Percentiles rank a stretch among this genome's conserved stretches.
These are phyloP conservation scores for Sporobolomyces pararoseus DNA, from an alignment of 768 basidiomycete genomes.

Conservation along the genomic window DNA sequence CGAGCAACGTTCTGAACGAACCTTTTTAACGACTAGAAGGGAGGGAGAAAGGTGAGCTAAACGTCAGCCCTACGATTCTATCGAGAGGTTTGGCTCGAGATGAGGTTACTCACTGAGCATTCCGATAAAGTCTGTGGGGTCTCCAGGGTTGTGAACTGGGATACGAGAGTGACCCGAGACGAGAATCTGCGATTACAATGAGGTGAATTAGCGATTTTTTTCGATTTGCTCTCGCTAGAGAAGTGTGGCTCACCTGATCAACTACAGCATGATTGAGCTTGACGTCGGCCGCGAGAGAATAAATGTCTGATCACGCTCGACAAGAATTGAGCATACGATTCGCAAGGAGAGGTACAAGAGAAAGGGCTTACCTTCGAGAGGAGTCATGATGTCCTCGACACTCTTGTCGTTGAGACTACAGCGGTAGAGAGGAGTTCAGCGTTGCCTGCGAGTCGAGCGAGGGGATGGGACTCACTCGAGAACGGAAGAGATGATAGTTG, in stretches of 20 bases:
- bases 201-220: neutral
- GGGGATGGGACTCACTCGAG: slow-evolving; percentile 22
- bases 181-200: slow-evolving; percentile 45
- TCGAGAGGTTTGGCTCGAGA: neutral
- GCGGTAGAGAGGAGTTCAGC: neutral
- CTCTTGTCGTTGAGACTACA: slow-evolving; percentile 46
- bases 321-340: neutral
- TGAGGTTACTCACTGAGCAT: slow-evolving; percentile 53
- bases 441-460: neutral
- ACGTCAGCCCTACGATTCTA: too few relatives aligned
- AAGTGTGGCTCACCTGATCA: slow-evolving; percentile 58
- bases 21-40: slow-evolving; percentile 42
- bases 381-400: slow-evolving; percentile 74
- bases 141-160: slow-evolving; percentile 72
- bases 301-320: slow-evolving; percentile 57
- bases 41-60: neutral
- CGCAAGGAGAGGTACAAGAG: fast-evolving
- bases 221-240: neutral
- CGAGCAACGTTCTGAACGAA: neutral
- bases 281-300: slow-evolving; percentile 71
- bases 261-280: slow-evolving; percentile 74
- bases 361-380: slow-evolving; percentile 56
- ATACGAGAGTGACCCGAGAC: slow-evolving; percentile 79
- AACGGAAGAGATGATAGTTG: slow-evolving; percentile 45
- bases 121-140: slow-evolving; percentile 69